These are phyloP conservation scores for Tylopilus plumbeoviolaceoides DNA, from an alignment of 768 basidiomycete genomes.

Conservation along the genomic window DNA sequence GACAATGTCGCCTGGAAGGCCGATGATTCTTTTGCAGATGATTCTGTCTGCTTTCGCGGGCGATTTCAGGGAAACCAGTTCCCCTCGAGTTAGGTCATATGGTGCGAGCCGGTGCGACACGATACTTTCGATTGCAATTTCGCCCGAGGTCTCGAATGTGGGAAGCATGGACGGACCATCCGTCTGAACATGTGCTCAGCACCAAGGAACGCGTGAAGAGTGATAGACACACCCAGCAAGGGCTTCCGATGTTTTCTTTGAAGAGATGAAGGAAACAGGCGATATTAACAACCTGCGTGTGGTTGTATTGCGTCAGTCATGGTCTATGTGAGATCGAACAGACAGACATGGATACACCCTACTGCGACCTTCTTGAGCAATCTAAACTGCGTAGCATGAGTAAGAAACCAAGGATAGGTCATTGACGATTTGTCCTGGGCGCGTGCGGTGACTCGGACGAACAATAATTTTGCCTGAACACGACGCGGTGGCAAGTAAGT, in stretches of 20 bases:
- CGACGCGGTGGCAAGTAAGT: neutral
- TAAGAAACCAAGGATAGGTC: conserved; percentile 15
- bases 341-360: conserved; percentile 28
- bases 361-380: conserved; percentile 20
- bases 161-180: conserved; percentile 79
- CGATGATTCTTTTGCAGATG: conserved; percentile 88
- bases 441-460: neutral
- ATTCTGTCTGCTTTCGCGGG: conserved; percentile 62
- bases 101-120: conserved; percentile 51
- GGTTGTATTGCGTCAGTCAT: conserved; percentile 1
- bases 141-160: conserved; percentile 56
- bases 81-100: conserved; percentile 59
- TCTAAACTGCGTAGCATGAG: conserved; percentile 7
- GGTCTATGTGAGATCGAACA: neutral
- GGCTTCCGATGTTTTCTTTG: conserved; percentile 53
- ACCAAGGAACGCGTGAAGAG: neutral
- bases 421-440: conserved; percentile 3
- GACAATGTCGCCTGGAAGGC: conserved; percentile 83
- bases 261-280: conserved; percentile 60
- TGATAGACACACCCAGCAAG: conserved; percentile 43
- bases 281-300: conserved; percentile 50
- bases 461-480: neutral
- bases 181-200: conserved; percentile 40
- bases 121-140: conserved; percentile 61
- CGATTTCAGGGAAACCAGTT: conserved; percentile 68